Base-by-base conservation (phyloP, 2,329 filamentous ascomycete species). In the Parastagonospora nodorum region DNA sequence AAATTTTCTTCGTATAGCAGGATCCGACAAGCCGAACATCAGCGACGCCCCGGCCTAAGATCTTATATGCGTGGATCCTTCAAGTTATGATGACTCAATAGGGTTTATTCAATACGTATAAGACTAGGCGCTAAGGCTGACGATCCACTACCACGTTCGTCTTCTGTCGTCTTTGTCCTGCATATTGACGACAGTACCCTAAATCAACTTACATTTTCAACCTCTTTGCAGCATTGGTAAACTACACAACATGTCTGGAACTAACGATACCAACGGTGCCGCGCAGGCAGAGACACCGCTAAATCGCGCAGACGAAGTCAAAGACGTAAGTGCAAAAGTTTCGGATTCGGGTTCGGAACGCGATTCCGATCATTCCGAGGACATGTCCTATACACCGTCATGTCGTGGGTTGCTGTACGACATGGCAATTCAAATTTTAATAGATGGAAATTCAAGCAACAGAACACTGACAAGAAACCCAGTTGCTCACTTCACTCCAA, bases 401-500 rank as follows among this genome's bases (percentile, higher is more conserved):
- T 24, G 19, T 24, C 19, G 19, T 24, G 19, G 19, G 19, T 24
- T 24, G 19, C 19, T 24, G 19, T 24, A 24, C 19, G 19, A 24
- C 19, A 24, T 24, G 19, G 19, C 19, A 24, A 24, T 24, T 24
- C 19, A 5, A 24, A 24, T 5, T 5, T 5, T 3, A 24, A 24
- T 3, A 24, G 19, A 24, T 5, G 3, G 5, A 24, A 24, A 3
- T 5, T 3, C 5, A 24, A 24, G 5, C 3, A n/a, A 11, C 37
- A 35, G 19, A 56, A 36, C 5, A 39, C 8, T 42, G 27, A 40
- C 28, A 47, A 10, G 14, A 19, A 19, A 37, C 29, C 43, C 52
- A 58, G 63, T 50, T 54, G 7, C 44, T 53, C 11, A 57, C 49
- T 48, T 83, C 87, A 3, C 83, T 92, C 42, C 83, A 87, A 72